phyloP scores from a whole-genome alignment of 805 yeast species.

The Cyberlindnera euphorbiiphila region DNA sequence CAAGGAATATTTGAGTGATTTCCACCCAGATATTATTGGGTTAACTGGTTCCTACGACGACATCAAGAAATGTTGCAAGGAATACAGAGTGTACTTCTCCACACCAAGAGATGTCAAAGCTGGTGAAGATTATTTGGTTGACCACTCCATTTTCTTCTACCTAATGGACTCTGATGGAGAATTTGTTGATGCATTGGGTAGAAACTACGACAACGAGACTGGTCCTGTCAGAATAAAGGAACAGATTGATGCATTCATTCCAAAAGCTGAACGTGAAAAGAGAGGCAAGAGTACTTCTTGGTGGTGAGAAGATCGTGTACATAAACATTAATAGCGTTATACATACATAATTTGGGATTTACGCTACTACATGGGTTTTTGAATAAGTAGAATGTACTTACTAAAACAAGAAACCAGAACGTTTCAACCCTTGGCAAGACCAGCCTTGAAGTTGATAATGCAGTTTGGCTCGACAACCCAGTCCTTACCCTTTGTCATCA shows the following conservation, averaged over 20 bases:
- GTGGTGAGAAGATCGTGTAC: no score
- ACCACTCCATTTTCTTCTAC: constrained; percentile 95
- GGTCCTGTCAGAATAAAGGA: constrained; percentile 75
- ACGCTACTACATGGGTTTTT: no score
- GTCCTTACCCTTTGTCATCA: constrained; percentile 88
- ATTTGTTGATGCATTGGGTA: constrained; percentile 90
- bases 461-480: constrained; percentile 96
- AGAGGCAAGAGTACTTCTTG: constrained; percentile 52
- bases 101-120: constrained; percentile 93
- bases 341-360: no score
- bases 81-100: constrained; percentile 92
- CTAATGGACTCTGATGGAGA: constrained; percentile 98
- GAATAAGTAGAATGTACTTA: no score
- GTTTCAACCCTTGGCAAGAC: constrained; percentile 71
- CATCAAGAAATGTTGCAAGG: constrained; percentile 80
- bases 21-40: constrained; percentile 87
- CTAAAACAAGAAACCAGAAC: neutral
- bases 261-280: constrained; percentile 63
- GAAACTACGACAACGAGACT: constrained; percentile 76
- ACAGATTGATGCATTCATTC: constrained; percentile 72
- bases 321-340: no score
- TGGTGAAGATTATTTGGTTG: constrained; percentile 95
- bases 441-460: constrained; percentile 86
- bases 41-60: constrained; percentile 88
- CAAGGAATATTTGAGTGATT: constrained; percentile 78